Base-by-base conservation (phyloP, 257 asterid species). In the Primulina tabacum region DNA sequence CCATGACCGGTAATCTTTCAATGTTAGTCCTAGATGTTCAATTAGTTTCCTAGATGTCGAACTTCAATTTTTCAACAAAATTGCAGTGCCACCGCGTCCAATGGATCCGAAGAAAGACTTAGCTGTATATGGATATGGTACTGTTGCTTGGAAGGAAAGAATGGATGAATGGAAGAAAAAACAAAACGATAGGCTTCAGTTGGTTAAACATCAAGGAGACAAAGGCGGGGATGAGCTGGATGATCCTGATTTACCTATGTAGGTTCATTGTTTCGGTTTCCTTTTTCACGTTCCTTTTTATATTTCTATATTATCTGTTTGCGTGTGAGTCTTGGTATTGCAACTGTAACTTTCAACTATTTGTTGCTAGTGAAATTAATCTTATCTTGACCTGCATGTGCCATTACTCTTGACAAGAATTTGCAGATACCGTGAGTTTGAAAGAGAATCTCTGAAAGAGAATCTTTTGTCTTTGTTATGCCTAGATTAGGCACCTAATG, bases 61-160 rank as follows among this genome's bases (percentile, higher is more conserved):
- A 70, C 21, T 76, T 75, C 70, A 64, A 65, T 64, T 64, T 7
- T 20, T 24, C 47, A 12, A 18, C 40, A 56, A 40, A 38, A 70
- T 72, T 78, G 73, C 75, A 87, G 97, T 93, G 81, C 97, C 96
- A 2, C 97, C 96, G 0, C 84, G 98, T 12, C 88, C 98, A 1
- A 93, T 93, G 98, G 98, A 93, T 80, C 98, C 98, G 9, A 93
- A 93, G 84, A 90, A 90, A 72, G 98, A 92, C 28, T 86, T 92
- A 29, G 98, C 98, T 5, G 96, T 92, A 20, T 92, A 92, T 70
- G 98, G 98, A 3, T 92, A 92, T 53, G 98, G 98, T 5, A 90
- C 97, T 43, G 92, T 93, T 58, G 98, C 98, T 4, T 93, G 98
- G 98, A 93, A 93, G 78, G 97, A 93, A 67, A 90, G 98, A 78